These are phyloP conservation scores for Phialocephala subalpina DNA, from an alignment of 2,329 filamentous ascomycete genomes.

Conservation along the genomic window DNA sequence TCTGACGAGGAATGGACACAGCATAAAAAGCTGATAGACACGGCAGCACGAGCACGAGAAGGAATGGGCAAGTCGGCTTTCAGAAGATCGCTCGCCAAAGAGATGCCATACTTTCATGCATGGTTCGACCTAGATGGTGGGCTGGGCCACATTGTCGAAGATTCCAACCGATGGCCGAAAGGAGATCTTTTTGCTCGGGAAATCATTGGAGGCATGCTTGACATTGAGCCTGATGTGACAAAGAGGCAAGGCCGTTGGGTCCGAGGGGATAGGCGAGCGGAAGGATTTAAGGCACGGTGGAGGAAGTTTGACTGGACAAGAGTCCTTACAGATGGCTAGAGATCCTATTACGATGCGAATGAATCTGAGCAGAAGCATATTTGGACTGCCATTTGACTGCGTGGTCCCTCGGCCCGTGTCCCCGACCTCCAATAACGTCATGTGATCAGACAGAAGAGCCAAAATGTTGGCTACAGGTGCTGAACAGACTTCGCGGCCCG, in stretches of 20 bases:
- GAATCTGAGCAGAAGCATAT: no score
- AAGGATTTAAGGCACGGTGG: conserved; percentile 86
- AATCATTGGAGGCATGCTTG: conserved; percentile 90
- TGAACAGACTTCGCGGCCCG: not conserved
- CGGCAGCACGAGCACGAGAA: conserved; percentile 67
- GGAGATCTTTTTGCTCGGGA: conserved; percentile 94
- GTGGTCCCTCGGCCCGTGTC: not conserved
- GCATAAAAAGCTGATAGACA: conserved; percentile 95
- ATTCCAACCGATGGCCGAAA: conserved; percentile 82
- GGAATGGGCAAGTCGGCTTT: conserved; percentile 85
- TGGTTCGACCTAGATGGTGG: conserved; percentile 96
- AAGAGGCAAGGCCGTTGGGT: conserved; percentile 92
- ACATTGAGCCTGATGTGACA: conserved; percentile 80
- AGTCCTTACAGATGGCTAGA: conserved; percentile 52
- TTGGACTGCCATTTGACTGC: not conserved
- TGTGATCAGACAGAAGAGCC: not conserved
- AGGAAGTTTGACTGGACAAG: conserved; percentile 90
- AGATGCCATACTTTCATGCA: conserved; percentile 98
- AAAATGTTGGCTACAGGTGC: not conserved
- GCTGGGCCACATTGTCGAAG: conserved; percentile 90
- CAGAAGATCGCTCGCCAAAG: conserved; percentile 82
- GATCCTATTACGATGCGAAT: not conserved
- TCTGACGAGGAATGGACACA: conserved; percentile 95
- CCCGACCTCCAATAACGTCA: not conserved
- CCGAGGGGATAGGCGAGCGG: conserved; percentile 68